Base-by-base conservation (phyloP, 768 basidiomycete species). In the Boletus bicolor region DNA sequence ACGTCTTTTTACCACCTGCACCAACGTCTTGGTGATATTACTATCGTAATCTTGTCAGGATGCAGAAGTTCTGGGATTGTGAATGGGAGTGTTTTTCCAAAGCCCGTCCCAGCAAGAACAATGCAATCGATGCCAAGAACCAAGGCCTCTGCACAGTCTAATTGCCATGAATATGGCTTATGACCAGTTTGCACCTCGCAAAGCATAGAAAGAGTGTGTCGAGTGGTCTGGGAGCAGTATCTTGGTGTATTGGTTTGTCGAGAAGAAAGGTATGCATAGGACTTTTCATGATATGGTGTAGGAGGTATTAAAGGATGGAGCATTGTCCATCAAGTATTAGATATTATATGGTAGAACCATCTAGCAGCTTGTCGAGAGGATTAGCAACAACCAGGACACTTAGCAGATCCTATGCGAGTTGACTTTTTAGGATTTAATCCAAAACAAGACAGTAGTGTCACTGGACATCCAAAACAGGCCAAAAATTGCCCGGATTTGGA, bases 71-170 rank as follows among this genome's bases (percentile, higher is more conserved):
- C 4, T 3, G 28, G 17, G 10, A 45, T 26, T 2, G 28, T 44
- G 7, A 44, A 45, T 3, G 26, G 43, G 2, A 44, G 43, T 4
- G 43, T 44, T 26, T 44, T 44, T 12, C 43, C 26, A 6, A 44
- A 44, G 49, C 54, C 54, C 17, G 49, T 55, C 3, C 36, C 42
- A n/a, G 36, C 43, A n/a, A 55, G 19, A 21, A 55, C 15, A 34
- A 55, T 36, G 24, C 37, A 41, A 28, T 55, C 48, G 21, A 55
- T 37, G 7, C 26, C 19, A 0, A 51, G 54, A 5, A 43, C 3
- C 10, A 48, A 37, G 36, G 38, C 45, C 14, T 53, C 45, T 7
- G 45, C 36, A 38, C 19, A 39, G 30, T 53, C 21, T 32, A 53
- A 41, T 41, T 53, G 53, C 53, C 53, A 53, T 28, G 34, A 15